Evolutionary conservation across 495 filamentous ascomycete genomes (phyloP).

Genomic region (Podospora bellae-mahoneyi): DNA sequence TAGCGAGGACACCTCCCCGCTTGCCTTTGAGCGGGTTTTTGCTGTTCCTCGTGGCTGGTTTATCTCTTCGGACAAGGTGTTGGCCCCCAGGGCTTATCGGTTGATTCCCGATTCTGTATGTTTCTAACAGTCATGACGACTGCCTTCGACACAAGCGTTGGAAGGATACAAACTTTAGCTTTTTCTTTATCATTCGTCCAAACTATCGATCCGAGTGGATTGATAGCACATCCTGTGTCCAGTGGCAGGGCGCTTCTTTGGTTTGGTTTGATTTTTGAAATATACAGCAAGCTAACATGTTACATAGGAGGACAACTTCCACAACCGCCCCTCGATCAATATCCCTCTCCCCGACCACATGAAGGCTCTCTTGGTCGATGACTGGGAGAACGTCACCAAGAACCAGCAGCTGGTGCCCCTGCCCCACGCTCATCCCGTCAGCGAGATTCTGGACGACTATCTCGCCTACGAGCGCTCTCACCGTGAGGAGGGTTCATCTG

Average conservation of each 20-base stretch:
- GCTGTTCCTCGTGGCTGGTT: neutral
- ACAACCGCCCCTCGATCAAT: constrained; percentile 72
- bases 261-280: neutral
- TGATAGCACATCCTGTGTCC: constrained; percentile 1
- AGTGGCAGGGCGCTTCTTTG: neutral
- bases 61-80: neutral
- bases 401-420: constrained; percentile 80
- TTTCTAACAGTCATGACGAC: neutral
- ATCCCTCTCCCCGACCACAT: constrained; percentile 79
- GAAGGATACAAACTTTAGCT: neutral
- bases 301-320: constrained; percentile 78
- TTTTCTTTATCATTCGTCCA: neutral
- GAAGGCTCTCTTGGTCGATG: constrained; percentile 88
- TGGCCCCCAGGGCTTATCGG: neutral
- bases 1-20: neutral
- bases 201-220: constrained; percentile 10
- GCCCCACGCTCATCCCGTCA: constrained; percentile 70
- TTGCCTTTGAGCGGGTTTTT: neutral
- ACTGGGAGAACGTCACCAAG: constrained; percentile 99
- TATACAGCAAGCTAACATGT: constrained; percentile 26
- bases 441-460: constrained; percentile 76
- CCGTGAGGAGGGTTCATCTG: constrained; percentile 60
- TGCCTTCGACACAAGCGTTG: neutral
- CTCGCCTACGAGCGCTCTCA: constrained; percentile 63
- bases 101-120: neutral